Conservation (phyloP, 164 flowering plant genomes). For the Vitis rupestris region DNA sequence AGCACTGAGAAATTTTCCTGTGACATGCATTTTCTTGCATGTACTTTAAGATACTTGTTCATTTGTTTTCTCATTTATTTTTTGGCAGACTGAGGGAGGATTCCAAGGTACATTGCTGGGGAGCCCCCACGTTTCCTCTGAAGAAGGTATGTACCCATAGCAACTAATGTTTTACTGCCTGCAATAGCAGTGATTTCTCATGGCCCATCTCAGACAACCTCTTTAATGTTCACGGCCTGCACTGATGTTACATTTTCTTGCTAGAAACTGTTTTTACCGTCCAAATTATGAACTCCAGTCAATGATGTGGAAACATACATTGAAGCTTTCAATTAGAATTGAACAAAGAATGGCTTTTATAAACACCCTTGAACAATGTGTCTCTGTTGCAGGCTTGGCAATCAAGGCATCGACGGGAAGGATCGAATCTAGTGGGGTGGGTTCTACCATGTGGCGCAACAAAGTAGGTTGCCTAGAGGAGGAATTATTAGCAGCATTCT, state of each 20-base stretch:
- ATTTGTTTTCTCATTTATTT: background rate
- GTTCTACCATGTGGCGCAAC: constrained; percentile 48
- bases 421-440: constrained; percentile 38
- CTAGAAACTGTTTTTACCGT: too few relatives aligned
- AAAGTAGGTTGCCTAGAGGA: constrained; percentile 12
- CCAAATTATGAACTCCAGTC: too few relatives aligned
- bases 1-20: background rate
- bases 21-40: background rate
- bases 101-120: constrained; percentile 53
- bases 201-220: background rate
- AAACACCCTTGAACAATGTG: background rate
- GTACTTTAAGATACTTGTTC: background rate
- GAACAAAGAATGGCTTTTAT: too few relatives aligned
- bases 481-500: too few relatives aligned
- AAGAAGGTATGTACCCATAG: constrained; percentile 38
- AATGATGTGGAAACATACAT: too few relatives aligned
- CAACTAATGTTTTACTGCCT: too few relatives aligned
- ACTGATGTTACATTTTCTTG: too few relatives aligned
- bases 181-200: background rate
- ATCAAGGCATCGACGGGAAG: constrained; percentile 28
- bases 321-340: too few relatives aligned
- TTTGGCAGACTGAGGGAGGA: constrained; percentile 39
- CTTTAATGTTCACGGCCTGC: background rate
- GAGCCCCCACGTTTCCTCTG: constrained; percentile 40
- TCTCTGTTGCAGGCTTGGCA: constrained; percentile 44